Conservation (phyloP, 2,329 filamentous ascomycete genomes). For the Penicillium sp. region DNA sequence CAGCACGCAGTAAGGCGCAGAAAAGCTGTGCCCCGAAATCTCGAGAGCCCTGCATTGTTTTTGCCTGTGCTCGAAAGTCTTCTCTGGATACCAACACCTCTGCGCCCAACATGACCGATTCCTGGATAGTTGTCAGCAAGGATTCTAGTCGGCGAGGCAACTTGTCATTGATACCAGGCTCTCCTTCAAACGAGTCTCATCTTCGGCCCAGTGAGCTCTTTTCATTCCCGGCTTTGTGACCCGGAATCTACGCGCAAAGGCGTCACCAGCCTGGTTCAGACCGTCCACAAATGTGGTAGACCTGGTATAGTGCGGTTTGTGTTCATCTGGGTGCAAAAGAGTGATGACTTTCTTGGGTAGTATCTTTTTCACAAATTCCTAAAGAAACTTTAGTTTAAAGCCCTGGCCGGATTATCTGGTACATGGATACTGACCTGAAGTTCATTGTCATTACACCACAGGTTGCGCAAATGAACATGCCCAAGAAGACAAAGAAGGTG, state of each 20-base stretch:
- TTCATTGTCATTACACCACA: conserved; percentile 79
- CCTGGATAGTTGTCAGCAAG: conserved; percentile 36
- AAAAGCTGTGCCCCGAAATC: conserved; percentile 90
- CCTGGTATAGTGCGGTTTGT: conserved; percentile 71
- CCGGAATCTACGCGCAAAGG: conserved; percentile 70
- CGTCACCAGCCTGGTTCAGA: conserved; percentile 65
- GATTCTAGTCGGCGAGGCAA: conserved; percentile 8
- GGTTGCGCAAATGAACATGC: conserved; percentile 75
- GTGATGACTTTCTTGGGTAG: conserved; percentile 66
- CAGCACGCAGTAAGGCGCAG: conserved; percentile 80
- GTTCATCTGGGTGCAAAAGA: conserved; percentile 68
- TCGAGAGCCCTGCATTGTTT: conserved; percentile 72
- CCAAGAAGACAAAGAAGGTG: conserved; percentile 82
- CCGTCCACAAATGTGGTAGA: conserved; percentile 78
- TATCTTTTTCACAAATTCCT: conserved; percentile 59
- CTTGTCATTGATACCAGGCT: conserved; percentile 42
- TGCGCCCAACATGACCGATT: conserved; percentile 61
- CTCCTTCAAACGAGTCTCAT: conserved; percentile 60
- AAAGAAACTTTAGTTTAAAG: conserved; percentile 14
- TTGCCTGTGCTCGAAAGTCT: conserved; percentile 74
- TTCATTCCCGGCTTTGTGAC: conserved; percentile 71
- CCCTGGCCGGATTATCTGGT: not conserved
- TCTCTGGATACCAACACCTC: conserved; percentile 69
- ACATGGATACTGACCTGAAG: conserved; percentile 56
- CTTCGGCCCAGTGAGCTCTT: conserved; percentile 74